Base-by-base conservation (phyloP, 352 stramenopile species). In the Pythium scleroteichum region DNA sequence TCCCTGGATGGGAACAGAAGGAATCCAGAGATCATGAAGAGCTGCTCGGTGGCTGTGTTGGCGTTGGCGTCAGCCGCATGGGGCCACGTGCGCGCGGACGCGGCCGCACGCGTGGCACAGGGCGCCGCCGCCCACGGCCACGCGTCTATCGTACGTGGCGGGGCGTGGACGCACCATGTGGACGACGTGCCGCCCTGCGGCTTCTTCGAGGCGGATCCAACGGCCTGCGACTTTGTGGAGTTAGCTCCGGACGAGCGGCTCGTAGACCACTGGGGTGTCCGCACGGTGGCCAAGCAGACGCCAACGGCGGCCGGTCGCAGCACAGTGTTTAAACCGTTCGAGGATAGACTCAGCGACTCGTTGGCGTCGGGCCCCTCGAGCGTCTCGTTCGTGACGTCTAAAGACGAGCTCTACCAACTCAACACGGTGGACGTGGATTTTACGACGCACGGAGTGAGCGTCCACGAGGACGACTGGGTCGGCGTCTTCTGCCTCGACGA, bases 391-490 rank as follows among this genome's bases (percentile, higher is more conserved):
- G 22, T 42, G 53, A 53, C 68, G 19, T 61, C 53, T 3, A 51
- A 53, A 23, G 42, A 53, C 19, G 53, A 46, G 16, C 26, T 61
- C 3, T 40, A 59, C 35, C 48, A 67, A 32, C 50, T 53, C 39
- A 39, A 59, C 50, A 39, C 46, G 39, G 27, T 59, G 4, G 53
- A 68, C 41, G 53, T 68, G 29, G 40, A 38, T 24, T 55, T 71
- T 14, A 53, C 23, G 38, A 12, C 7, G 12, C 23, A 22, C 46
- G 51, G 38, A 51, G 27, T 22, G 1, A 23, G 10, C 12, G 22
- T 46, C 33, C 49, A 56, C 49, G 16, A 52, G 17, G 17, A 26
- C 16, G 59, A 64, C 57, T 64, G 46, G 33, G 33, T 62, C 42
- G 59, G 64, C 26, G 57, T 57, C 39, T 64, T 52, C 48, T 64